Percentiles rank a stretch among this genome's conserved stretches.
Evolutionary conservation across 495 filamentous ascomycete genomes (phyloP).

Genomic region (Amphirosellinia nigrospora): DNA sequence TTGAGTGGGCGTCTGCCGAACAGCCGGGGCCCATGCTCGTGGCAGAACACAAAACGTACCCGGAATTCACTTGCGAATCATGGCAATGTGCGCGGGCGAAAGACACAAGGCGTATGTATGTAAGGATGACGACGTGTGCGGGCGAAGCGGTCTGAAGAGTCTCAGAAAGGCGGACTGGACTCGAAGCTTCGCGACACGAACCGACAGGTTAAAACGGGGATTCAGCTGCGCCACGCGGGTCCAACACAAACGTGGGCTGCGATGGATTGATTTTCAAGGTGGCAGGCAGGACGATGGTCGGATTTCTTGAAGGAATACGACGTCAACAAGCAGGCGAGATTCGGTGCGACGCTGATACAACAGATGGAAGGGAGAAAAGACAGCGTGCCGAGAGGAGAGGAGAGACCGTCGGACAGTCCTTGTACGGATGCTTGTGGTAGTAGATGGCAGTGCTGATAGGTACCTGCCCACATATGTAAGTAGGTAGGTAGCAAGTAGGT

Average conservation of each 20-base stretch:
- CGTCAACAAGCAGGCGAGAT: not conserved
- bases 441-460: not conserved
- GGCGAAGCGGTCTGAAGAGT: slow-evolving; percentile 10
- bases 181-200: not conserved
- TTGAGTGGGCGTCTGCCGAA: slow-evolving; percentile 20
- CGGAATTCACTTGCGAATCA: slow-evolving; percentile 20
- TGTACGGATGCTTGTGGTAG: not conserved
- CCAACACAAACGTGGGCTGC: not conserved
- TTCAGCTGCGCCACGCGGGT: slow-evolving; percentile 2
- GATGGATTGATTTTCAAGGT: not conserved
- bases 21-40: slow-evolving; percentile 25
- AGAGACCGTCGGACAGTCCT: not conserved
- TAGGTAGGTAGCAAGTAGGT: not conserved
- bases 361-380: not conserved
- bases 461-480: not conserved
- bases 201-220: not conserved
- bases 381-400: not conserved
- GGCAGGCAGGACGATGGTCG: not conserved
- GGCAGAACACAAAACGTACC: slow-evolving; percentile 8
- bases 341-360: slow-evolving; percentile 13
- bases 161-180: not conserved
- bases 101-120: slow-evolving; percentile 13
- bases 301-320: slow-evolving; percentile 8
- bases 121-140: slow-evolving; percentile 4
- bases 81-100: slow-evolving; percentile 18